Base-by-base conservation (phyloP, 352 stramenopile species). In the Globisporangium irregulare region DNA sequence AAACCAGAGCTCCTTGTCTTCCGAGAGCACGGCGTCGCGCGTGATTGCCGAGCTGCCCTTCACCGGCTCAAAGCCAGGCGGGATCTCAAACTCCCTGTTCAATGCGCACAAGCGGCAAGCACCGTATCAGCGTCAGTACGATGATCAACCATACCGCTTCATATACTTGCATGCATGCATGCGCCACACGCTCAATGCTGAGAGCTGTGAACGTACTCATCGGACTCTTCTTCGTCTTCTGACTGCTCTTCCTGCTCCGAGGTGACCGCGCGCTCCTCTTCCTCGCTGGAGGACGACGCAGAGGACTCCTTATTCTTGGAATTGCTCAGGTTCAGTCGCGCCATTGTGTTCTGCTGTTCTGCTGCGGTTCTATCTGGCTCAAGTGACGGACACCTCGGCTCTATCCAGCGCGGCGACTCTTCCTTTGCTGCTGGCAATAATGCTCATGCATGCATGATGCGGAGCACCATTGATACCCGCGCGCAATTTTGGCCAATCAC, bases 1-100 rank as follows among this genome's bases (percentile, higher is more conserved):
- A 64, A 94, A 89, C 86, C 86, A 94, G n/a, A 94, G 79, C 67
- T 94, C 86, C 71, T 92, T 86, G 66, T 91, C 82, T n/a, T 81
- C 78, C 3, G 78, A 74, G 18, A 92, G 73, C 56, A 92, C 76
- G 0, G 75, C 71, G 72, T 92, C 84, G 24, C 81, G 82, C 20
- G 83, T 90, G 51, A 92, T 72, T 3, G 78, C 70, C 5, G 73
- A 74, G 67, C 81, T 90, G 62, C 81, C 82, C 18, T 84, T 78
- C 48, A 94, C 79, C 50, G 73, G 73, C 62, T 92, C 78, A 51
- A 92, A 94, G 22, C 82, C 84, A 2, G 79, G 72, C 24, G 86
- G 86, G 63, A 94, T 90, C 82, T 91, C 82, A 71, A 92, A 94
- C 64, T 94, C 86, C 46, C 86, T 93, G 69, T 29, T 46, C 12